Percentiles rank a stretch among this genome's conserved stretches.
Conservation (phyloP, 352 stramenopile species). For the Phytophthora quininea region DNA sequence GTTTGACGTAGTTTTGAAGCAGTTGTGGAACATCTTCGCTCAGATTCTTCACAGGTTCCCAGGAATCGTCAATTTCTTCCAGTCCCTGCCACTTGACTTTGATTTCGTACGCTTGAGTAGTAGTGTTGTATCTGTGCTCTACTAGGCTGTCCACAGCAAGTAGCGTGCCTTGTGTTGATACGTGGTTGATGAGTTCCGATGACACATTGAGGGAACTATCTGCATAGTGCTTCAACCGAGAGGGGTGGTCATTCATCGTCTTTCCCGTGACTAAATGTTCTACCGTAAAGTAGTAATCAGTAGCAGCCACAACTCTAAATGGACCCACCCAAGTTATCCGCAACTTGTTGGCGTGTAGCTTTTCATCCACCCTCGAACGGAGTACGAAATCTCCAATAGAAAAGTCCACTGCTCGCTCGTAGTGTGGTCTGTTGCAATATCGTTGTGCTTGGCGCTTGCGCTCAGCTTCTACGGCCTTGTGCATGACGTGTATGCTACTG, state of each 20-base stretch:
- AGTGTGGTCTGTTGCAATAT: neutral
- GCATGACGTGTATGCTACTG: neutral
- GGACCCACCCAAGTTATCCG: neutral
- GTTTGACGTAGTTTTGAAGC: too few relatives aligned
- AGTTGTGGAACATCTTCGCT: too few relatives aligned
- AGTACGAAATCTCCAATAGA: neutral
- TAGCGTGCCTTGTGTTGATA: neutral
- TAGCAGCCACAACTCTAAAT: neutral
- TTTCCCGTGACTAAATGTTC: slow-evolving; percentile 5
- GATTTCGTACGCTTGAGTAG: neutral
- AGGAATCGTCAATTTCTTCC: slow-evolving; percentile 3
- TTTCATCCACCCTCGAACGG: neutral
- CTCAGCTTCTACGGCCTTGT: neutral
- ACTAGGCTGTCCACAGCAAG: neutral
- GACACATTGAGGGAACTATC: neutral
- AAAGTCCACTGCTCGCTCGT: neutral
- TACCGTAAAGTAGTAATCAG: slow-evolving; percentile 8
- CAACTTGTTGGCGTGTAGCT: neutral
- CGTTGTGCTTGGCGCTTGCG: neutral
- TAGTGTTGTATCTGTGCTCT: slow-evolving; percentile 1
- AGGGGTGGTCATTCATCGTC: neutral
- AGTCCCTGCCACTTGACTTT: slow-evolving; percentile 8
- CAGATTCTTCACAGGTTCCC: neutral
- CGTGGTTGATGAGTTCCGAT: neutral
- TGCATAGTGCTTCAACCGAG: slow-evolving; percentile 9